Base-by-base conservation (phyloP, 768 basidiomycete genomes). In the Hysterangium stoloniferum region DNA sequence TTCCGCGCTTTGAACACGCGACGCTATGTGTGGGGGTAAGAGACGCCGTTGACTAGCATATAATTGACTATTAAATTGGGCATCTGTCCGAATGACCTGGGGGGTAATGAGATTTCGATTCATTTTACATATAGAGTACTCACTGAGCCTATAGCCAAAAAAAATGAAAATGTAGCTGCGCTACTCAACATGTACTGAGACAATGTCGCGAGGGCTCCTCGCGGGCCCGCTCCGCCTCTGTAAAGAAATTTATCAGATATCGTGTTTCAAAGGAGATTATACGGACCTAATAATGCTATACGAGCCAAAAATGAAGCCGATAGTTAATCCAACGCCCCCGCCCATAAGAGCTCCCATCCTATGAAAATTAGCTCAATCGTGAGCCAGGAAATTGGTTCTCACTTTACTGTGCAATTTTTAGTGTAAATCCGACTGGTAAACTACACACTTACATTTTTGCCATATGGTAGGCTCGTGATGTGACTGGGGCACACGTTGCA, bases 181-280 rank as follows among this genome's bases (percentile, higher is more conserved):
- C 95, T 98, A 61, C 89, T 90, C 25, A 97, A 78, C 96, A 99
- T 99, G 67, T 97, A 98, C 60, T 94, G 91, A 12, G 94, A 95
- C 45, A 99, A 79, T 1, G 96, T 96, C 4, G 90, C 84, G 22
- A 98, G 71, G 44, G 81, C 71, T 9, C 96, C 96, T 61, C 93
- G 78, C 22, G 91, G 93, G 22, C 96, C 96, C 6, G 89, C 83
- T 37, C 95, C 95, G 57, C 80, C 79, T 62, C 94, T 95, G 59
- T 48, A 35, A 41, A 27, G 49, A 31, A 27, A n/a, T 43, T 54
- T 46, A 45, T 33, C n/a, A 11, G 34, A 20, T 45, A 31, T 24
- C 13, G 25, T 17, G 25, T 28, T 35, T 17, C 15, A 45, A 24
- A 52, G 31, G 45, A 12, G 42, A 41, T 60, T 12, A 25, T 20